phyloP scores from a whole-genome alignment of 2,329 filamentous ascomycete species.

The Shiraia sp. region DNA sequence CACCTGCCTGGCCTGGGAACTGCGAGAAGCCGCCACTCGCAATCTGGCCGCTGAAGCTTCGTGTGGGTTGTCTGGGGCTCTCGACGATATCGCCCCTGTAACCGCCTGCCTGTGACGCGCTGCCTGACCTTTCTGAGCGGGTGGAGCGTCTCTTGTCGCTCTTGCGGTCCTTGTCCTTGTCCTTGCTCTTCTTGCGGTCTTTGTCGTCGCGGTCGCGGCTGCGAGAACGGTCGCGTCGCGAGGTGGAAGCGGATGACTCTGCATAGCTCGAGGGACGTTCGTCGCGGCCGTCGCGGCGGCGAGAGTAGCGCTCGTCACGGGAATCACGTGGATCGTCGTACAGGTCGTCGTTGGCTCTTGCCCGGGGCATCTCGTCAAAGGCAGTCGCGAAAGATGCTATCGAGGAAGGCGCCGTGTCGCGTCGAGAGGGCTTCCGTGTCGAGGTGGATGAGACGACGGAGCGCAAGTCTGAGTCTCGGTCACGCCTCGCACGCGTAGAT shows the following conservation, averaged over 20 bases:
- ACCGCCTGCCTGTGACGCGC: slow-evolving; percentile 31
- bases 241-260: slow-evolving; percentile 28
- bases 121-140: slow-evolving; percentile 17
- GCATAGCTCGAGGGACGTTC: slow-evolving; percentile 37
- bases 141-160: slow-evolving; percentile 36
- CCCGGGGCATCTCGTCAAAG: slow-evolving; percentile 32
- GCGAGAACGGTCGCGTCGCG: slow-evolving; percentile 32
- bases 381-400: slow-evolving; percentile 48
- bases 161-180: slow-evolving; percentile 27
- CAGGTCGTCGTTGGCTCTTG: slow-evolving; percentile 35
- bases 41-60: slow-evolving; percentile 37
- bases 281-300: slow-evolving; percentile 30
- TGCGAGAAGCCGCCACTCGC: slow-evolving; percentile 37
- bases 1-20: slow-evolving; percentile 40
- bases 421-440: slow-evolving; percentile 35
- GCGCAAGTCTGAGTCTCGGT: slow-evolving; percentile 30
- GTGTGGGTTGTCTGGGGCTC: slow-evolving; percentile 22
- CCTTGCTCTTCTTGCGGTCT: slow-evolving; percentile 30
- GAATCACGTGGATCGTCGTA: slow-evolving; percentile 35
- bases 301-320: slow-evolving; percentile 27
- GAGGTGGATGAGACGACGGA: slow-evolving; percentile 43
- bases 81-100: slow-evolving; percentile 40
- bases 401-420: slow-evolving; percentile 37
- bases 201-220: slow-evolving; percentile 40
- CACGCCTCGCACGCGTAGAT: slow-evolving; percentile 39